Base-by-base conservation (phyloP, 306 rosid species). In the Quercus berberidifolia region DNA sequence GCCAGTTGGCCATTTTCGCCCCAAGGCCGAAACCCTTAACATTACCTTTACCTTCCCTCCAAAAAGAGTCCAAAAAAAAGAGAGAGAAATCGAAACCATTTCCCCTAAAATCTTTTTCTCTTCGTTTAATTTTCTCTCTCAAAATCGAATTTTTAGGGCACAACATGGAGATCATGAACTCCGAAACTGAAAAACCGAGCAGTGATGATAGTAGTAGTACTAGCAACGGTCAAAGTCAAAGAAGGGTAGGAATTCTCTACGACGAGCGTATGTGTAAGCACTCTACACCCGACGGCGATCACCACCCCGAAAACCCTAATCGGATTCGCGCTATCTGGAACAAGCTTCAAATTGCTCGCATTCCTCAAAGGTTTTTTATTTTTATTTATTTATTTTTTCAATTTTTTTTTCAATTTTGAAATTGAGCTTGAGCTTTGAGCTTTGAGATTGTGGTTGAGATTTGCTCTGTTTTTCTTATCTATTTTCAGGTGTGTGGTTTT, bases 231-330 rank as follows among this genome's bases (percentile, higher is more conserved):
- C 85, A 77, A 35, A 55, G 31, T 84, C 85, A 75, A 35, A 92
- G 84, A 26, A 89, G 82, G 23, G 93, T 95, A 4, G 99, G 96
- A 64, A 71, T 95, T 64, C 76, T 95, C 1, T 91, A 90, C 89
- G 98, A 95, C 41, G 91, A 88, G 75, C 86, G 91, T 77, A 93
- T 95, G 99, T 91, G 99, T 35, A 84, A 79, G 35, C 99, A 95
- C 63, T 51, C 74, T 65, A 77, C 81, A 2, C 90, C 89, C 3
- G 80, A 83, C 79, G 83, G 80, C 11, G 86, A 55, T n/a, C n/a
- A 26, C 75, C 99, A 95, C 80, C 96, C 96, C 19, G 99, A 95
- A 78, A 89, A 72, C 77, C 99, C 99, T 0, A 63, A 85, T 63
- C 94, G 99, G 30, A 85, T 91, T 75, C 86, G 86, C 71, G 84